phyloP scores from a whole-genome alignment of 164 flowering plant genomes.

The Nymphaea thermarum region DNA sequence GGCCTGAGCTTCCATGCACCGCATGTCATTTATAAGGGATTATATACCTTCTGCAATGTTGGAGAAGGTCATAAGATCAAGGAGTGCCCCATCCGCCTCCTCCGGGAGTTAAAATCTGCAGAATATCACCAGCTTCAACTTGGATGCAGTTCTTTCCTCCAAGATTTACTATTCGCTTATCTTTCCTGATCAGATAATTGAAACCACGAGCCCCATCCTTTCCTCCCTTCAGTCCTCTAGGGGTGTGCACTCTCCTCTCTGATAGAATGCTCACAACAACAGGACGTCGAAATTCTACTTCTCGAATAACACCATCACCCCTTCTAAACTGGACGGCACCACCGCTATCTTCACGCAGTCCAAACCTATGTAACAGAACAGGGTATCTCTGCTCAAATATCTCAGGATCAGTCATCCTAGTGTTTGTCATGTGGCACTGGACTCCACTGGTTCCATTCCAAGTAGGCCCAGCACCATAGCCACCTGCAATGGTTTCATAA shows the following conservation, averaged over 20 bases:
- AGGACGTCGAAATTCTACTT: constrained; percentile 74
- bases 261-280: constrained; percentile 90
- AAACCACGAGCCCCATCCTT: constrained; percentile 72
- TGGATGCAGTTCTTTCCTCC: constrained; percentile 86
- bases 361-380: constrained; percentile 70
- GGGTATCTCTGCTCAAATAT: constrained; percentile 98
- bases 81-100: constrained; percentile 92
- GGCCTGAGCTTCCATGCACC: background rate
- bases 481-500: constrained; percentile 97
- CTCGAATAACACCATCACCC: constrained; percentile 90
- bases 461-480: constrained; percentile 87
- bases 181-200: constrained; percentile 64
- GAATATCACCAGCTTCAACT: constrained; percentile 71
- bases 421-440: constrained; percentile 98
- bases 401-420: constrained; percentile 97
- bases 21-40: background rate
- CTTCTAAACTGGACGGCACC: constrained; percentile 75
- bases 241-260: constrained; percentile 91
- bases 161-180: constrained; percentile 53
- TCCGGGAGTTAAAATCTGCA: constrained; percentile 88
- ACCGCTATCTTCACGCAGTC: constrained; percentile 72
- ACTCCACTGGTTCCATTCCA: constrained; percentile 98
- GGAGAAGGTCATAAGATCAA: constrained; percentile 3
- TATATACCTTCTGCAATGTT: background rate
- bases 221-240: constrained; percentile 88